A percentile compares a stretch with the other conserved stretches of the same genome.
Evolutionary conservation across 208 protist species (phyloP).

Genomic region (Entamoeba dispar): DNA sequence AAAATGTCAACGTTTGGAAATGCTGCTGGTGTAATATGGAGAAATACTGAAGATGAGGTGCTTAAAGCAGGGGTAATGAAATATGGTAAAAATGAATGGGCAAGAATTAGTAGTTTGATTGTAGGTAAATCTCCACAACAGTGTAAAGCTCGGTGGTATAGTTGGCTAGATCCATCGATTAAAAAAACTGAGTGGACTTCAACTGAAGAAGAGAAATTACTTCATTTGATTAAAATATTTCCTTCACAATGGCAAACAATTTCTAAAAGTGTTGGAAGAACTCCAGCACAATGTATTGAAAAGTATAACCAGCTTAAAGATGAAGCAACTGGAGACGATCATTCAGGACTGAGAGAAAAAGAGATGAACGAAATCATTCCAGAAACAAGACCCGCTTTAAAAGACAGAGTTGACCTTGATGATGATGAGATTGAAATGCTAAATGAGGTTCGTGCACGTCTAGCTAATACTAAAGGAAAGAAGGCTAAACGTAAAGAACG

Average conservation of each 20-base stretch:
- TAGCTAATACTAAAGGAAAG: conserved; percentile 97
- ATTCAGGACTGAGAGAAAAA: conserved; percentile 44
- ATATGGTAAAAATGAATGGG: conserved; percentile 94
- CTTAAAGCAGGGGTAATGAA: conserved; percentile 94
- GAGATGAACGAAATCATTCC: conserved; percentile 71
- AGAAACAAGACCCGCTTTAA: conserved; percentile 73
- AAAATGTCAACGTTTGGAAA: not conserved
- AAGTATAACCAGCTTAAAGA: conserved; percentile 86
- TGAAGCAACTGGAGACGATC: conserved; percentile 47
- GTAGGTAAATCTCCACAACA: conserved; percentile 87
- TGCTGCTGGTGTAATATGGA: conserved; percentile 70
- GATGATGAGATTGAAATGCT: conserved; percentile 61
- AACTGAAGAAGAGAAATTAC: conserved; percentile 93
- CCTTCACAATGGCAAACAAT: conserved; percentile 93
- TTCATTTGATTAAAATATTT: conserved; percentile 88
- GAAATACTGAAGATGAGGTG: conserved; percentile 96
- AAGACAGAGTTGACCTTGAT: conserved; percentile 84
- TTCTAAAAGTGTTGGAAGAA: conserved; percentile 71
- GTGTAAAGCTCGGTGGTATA: conserved; percentile 91
- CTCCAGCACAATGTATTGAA: conserved; percentile 85
- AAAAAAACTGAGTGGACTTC: conserved; percentile 93
- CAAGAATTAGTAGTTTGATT: conserved; percentile 82
- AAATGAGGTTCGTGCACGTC: conserved; percentile 80
- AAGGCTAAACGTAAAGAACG: conserved; percentile 89
- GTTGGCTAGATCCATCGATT: conserved; percentile 94